Evolutionary conservation across 208 protist species (phyloP).

Genomic region (Strigomonas galati): DNA sequence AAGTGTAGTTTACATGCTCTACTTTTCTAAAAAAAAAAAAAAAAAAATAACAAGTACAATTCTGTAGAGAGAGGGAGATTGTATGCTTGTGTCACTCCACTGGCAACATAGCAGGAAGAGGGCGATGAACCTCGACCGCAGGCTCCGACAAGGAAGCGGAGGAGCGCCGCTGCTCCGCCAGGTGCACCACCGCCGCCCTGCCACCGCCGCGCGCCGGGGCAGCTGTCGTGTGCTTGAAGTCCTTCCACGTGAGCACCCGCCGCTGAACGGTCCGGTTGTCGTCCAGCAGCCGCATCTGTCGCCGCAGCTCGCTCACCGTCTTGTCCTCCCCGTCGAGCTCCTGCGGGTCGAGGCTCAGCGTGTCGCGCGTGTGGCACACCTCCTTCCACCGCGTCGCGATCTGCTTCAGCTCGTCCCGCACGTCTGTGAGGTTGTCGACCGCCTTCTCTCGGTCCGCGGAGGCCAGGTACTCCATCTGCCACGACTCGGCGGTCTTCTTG

Average conservation of each 20-base stretch:
- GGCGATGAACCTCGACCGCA: too few relatives aligned
- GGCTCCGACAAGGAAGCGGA: too few relatives aligned
- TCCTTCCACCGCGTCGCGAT: slow-evolving; percentile 41
- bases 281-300: slow-evolving; percentile 16
- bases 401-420: slow-evolving; percentile 38
- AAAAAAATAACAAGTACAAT: slow-evolving; percentile 9
- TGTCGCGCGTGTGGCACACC: slow-evolving; percentile 22
- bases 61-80: neutral
- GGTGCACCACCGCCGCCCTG: neutral
- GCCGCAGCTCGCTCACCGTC: slow-evolving; percentile 3
- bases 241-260: slow-evolving; percentile 13
- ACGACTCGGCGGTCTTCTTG: slow-evolving; percentile 23
- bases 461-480: slow-evolving; percentile 71
- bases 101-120: too few relatives aligned
- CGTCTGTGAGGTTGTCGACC: slow-evolving; percentile 51
- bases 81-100: too few relatives aligned
- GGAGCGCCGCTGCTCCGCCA: neutral
- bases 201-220: slow-evolving; percentile 1
- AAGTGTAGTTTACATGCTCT: neutral
- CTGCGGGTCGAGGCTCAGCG: neutral
- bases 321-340: slow-evolving; percentile 39
- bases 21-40: neutral
- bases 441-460: slow-evolving; percentile 60
- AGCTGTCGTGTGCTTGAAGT: neutral
- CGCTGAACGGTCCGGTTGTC: slow-evolving; percentile 20